Evolutionary conservation across 257 asterid species (phyloP).

Genomic region (Jacaranda mimosifolia): DNA sequence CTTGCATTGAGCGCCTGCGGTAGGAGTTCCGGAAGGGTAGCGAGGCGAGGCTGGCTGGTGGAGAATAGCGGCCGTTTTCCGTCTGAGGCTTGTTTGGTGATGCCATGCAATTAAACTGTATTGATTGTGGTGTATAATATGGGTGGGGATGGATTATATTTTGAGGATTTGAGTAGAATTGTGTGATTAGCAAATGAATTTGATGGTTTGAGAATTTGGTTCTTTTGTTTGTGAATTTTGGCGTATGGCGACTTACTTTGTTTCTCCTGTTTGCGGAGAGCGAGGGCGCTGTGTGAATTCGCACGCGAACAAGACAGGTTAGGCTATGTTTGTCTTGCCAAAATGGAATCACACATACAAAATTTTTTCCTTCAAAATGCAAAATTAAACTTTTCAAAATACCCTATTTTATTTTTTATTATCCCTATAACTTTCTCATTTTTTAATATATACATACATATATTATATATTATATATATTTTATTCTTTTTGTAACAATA

Average conservation of each 20-base stretch:
- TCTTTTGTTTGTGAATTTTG: too few species aligned
- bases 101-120: conserved; percentile 52
- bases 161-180: conserved; percentile 27
- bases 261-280: conserved; percentile 16
- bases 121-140: background rate
- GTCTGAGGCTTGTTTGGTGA: conserved; percentile 52
- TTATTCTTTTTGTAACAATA: too few species aligned
- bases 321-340: too few species aligned
- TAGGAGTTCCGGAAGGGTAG: conserved; percentile 59
- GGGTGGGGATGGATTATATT: conserved; percentile 28
- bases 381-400: too few species aligned
- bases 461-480: too few species aligned
- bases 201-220: conserved; percentile 10
- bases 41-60: conserved; percentile 81
- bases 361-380: too few species aligned
- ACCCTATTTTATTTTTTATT: too few species aligned
- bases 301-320: conserved; percentile 20
- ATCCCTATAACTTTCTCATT: too few species aligned
- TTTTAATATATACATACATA: too few species aligned
- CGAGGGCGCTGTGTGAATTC: conserved; percentile 26
- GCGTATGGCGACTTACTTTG: too few species aligned
- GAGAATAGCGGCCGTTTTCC: conserved; percentile 56
- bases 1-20: conserved; percentile 63
- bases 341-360: conserved; percentile 36
- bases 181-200: conserved; percentile 13